phyloP scores from a whole-genome alignment of 176 grass and related monocot species.

The Oryza australiensis region DNA sequence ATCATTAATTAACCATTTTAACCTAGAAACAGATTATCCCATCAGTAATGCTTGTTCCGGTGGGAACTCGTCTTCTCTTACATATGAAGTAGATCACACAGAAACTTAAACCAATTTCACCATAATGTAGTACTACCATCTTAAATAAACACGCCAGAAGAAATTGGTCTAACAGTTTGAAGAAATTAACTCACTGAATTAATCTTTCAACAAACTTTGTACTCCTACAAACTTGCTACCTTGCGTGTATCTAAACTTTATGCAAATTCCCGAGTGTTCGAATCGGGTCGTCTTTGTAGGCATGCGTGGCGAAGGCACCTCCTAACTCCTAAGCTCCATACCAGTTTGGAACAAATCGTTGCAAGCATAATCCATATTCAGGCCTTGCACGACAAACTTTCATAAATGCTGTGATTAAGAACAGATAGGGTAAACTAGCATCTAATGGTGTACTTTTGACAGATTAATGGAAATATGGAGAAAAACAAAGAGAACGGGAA shows the following conservation, averaged over 20 bases:
- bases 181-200: neutral
- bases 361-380: neutral
- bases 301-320: neutral
- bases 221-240: neutral
- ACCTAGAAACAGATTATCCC: neutral
- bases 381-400: neutral
- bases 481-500: neutral
- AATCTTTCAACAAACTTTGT: neutral
- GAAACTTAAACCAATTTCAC: neutral
- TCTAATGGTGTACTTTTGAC: neutral
- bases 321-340: neutral
- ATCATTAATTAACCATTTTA: neutral
- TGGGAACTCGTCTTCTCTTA: neutral
- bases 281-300: neutral
- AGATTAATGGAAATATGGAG: neutral
- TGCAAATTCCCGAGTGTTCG: neutral
- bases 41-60: neutral
- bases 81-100: neutral
- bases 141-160: neutral
- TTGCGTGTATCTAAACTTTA: neutral
- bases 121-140: neutral
- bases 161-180: neutral
- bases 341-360: neutral
- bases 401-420: neutral
- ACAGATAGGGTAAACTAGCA: neutral